A percentile compares a stretch with the other conserved stretches of the same genome.
Conservation (phyloP, 352 stramenopile genomes). For the Phytophthora cryptogea region DNA sequence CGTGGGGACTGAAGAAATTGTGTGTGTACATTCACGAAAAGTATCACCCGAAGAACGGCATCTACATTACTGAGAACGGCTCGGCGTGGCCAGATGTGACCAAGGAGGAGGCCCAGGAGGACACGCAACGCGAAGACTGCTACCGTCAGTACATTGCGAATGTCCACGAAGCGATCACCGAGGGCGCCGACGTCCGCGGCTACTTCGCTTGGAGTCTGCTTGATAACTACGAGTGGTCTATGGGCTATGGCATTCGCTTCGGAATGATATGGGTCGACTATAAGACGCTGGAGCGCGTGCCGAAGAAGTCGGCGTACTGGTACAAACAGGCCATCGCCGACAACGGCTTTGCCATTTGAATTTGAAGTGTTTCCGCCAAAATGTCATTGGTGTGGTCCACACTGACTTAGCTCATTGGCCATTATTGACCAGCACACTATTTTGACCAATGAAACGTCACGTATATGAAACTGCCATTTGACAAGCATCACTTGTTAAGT, state of each 20-base stretch:
- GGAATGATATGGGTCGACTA: slow-evolving; percentile 57
- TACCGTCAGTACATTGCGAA: slow-evolving; percentile 78
- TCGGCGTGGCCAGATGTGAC: slow-evolving; percentile 59
- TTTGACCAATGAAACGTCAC: too few relatives aligned
- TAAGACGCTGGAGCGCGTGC: slow-evolving; percentile 55
- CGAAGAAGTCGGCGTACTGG: slow-evolving; percentile 59
- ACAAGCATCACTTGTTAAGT: too few relatives aligned
- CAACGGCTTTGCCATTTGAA: slow-evolving; percentile 40
- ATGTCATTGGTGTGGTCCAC: too few relatives aligned
- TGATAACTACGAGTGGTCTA: slow-evolving; percentile 93
- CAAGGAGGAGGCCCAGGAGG: slow-evolving; percentile 65
- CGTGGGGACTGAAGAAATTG: slow-evolving; percentile 85
- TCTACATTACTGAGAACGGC: slow-evolving; percentile 94
- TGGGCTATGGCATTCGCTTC: slow-evolving; percentile 53
- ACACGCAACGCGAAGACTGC: slow-evolving; percentile 75
- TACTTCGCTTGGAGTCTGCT: slow-evolving; percentile 92
- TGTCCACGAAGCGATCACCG: slow-evolving; percentile 46
- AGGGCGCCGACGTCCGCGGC: slow-evolving; percentile 58
- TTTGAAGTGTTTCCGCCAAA: too few relatives aligned
- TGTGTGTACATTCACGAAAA: slow-evolving; percentile 88
- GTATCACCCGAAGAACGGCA: slow-evolving; percentile 71
- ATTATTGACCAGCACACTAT: too few relatives aligned
- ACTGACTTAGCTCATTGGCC: too few relatives aligned
- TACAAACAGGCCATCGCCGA: slow-evolving; percentile 46
- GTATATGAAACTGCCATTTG: too few relatives aligned